phyloP scores from a whole-genome alignment of 768 basidiomycete genomes.

The Lentinula boryana region DNA sequence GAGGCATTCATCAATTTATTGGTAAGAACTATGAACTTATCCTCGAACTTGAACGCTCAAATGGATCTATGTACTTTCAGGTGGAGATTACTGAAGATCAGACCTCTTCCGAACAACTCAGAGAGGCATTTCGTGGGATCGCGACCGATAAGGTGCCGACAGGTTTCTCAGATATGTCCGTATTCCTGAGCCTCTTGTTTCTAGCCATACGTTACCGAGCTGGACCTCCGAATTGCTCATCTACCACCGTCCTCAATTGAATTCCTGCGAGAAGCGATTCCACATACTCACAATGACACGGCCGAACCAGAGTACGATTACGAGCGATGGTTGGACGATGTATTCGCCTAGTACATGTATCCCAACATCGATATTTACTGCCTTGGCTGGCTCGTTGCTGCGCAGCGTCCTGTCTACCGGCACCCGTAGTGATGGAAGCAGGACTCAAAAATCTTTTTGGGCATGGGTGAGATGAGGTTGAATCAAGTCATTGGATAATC shows the following conservation, averaged over 20 bases:
- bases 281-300: conserved; percentile 40
- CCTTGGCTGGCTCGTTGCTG: not conserved
- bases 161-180: not conserved
- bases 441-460: no score
- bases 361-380: not conserved
- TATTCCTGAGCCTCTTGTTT: conserved; percentile 10
- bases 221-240: conserved; percentile 82
- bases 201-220: conserved; percentile 88
- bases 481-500: no score
- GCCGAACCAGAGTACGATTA: conserved; percentile 76
- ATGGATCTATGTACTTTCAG: conserved; percentile 31
- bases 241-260: conserved; percentile 71
- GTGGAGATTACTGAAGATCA: conserved; percentile 96
- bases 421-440: no score
- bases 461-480: no score
- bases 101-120: conserved; percentile 85
- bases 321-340: conserved; percentile 74
- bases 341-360: conserved; percentile 46
- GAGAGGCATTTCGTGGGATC: conserved; percentile 89
- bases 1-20: conserved; percentile 93
- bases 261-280: conserved; percentile 82
- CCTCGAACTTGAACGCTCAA: not conserved
- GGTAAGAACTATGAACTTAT: conserved; percentile 34
- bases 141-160: conserved; percentile 76
- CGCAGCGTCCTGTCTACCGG: no score